These are phyloP conservation scores for Epichloe uncinata DNA, from an alignment of 2,329 filamentous ascomycete species.

Conservation along the genomic window DNA sequence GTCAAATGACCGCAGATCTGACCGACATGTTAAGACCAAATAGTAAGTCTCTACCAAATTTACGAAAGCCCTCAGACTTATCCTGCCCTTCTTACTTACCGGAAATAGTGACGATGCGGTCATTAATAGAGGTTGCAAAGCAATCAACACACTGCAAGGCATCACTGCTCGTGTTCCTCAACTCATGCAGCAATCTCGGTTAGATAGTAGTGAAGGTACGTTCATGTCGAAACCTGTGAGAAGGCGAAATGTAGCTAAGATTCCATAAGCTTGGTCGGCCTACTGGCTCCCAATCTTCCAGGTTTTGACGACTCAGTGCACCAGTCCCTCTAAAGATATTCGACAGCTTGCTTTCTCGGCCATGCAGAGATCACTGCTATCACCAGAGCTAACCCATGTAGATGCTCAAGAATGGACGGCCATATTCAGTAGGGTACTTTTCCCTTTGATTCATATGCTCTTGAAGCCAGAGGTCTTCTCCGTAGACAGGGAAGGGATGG, in stretches of 20 bases:
- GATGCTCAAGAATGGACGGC: conserved; percentile 88
- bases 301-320: conserved; percentile 77
- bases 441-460: conserved; percentile 75
- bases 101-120: conserved; percentile 29
- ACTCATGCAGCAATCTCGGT: conserved; percentile 83
- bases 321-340: conserved; percentile 88
- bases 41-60: conserved; percentile 10
- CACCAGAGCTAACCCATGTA: conserved; percentile 67
- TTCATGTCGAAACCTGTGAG: background rate
- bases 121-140: conserved; percentile 65
- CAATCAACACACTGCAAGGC: conserved; percentile 68
- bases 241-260: conserved; percentile 1
- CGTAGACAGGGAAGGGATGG: conserved; percentile 83
- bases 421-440: conserved; percentile 87
- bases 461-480: conserved; percentile 93
- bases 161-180: conserved; percentile 71
- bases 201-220: conserved; percentile 71
- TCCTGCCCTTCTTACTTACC: background rate
- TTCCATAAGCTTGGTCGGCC: conserved; percentile 67
- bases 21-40: conserved; percentile 14
- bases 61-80: background rate
- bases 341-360: conserved; percentile 77
- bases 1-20: conserved; percentile 24
- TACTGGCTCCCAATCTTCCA: conserved; percentile 96
- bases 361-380: conserved; percentile 74